Percentiles rank a stretch among this genome's conserved stretches.
Conservation (phyloP, 225 moss, liverwort and hornwort species). For the Rhytidiadelphus loreus region DNA sequence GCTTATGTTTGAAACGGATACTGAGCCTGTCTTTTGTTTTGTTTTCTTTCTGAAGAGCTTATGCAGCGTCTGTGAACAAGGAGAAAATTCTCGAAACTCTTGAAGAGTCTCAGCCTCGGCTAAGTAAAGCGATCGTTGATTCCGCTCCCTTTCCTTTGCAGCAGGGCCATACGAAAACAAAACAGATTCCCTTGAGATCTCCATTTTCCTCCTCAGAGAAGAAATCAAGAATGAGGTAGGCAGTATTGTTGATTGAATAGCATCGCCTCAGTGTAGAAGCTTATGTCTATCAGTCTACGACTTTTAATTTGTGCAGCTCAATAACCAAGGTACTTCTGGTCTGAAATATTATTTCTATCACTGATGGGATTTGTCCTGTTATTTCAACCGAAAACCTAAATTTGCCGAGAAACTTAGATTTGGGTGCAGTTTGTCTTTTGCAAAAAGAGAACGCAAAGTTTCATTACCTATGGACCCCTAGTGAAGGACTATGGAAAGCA, state of each 20-base stretch:
- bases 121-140: slow-evolving; percentile 85
- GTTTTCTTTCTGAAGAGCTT: slow-evolving; percentile 60
- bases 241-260: not conserved
- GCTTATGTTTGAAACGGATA: not conserved
- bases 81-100: slow-evolving; percentile 95
- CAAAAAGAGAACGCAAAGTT: not conserved
- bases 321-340: not conserved
- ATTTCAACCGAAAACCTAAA: not conserved
- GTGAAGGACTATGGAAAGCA: not conserved
- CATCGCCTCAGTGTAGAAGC: not conserved
- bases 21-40: slow-evolving; percentile 12
- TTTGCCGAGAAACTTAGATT: not conserved
- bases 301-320: not conserved
- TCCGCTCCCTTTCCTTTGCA: slow-evolving; percentile 88
- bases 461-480: not conserved
- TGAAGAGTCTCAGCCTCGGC: slow-evolving; percentile 87
- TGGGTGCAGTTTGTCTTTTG: not conserved
- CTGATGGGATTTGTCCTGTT: not conserved
- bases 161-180: slow-evolving; percentile 57
- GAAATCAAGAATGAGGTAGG: slow-evolving; percentile 72
- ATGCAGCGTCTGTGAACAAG: slow-evolving; percentile 85
- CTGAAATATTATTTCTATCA: not conserved
- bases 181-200: slow-evolving; percentile 25
- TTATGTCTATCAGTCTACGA: not conserved
- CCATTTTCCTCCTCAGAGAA: slow-evolving; percentile 41